Conservation (phyloP, 345 rosid species). For the Melastoma malabathricum region DNA sequence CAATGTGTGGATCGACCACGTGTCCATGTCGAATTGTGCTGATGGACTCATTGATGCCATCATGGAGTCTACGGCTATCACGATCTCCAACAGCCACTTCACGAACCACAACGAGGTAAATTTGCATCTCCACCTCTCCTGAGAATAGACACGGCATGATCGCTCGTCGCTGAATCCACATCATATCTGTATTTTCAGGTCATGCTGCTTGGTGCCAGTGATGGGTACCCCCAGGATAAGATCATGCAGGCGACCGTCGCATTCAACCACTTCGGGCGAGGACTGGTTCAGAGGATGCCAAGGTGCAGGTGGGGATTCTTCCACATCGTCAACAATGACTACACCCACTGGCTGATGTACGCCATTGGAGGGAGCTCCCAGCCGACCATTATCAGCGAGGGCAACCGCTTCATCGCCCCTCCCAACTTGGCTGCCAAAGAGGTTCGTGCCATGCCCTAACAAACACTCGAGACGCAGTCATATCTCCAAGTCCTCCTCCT, state of each 20-base stretch:
- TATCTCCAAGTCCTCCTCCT: too few relatives aligned
- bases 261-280: conserved; percentile 41
- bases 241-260: conserved; percentile 46
- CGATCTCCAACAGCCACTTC: conserved; percentile 32
- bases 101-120: conserved; percentile 20
- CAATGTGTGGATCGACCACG: conserved; percentile 28
- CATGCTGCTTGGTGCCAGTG: conserved; percentile 40
- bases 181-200: conserved; percentile 6
- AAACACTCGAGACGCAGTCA: too few relatives aligned
- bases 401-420: conserved; percentile 47
- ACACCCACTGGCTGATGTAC: conserved; percentile 48
- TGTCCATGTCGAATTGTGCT: conserved; percentile 21
- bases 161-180: too few relatives aligned
- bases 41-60: conserved; percentile 35
- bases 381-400: conserved; percentile 44
- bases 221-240: conserved; percentile 11
- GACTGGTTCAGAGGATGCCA: conserved; percentile 48
- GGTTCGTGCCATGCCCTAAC: conserved; percentile 14
- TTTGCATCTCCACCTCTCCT: not conserved
- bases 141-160: not conserved
- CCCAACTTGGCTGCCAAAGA: conserved; percentile 23
- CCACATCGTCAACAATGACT: conserved; percentile 55
- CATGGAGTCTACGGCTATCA: conserved; percentile 27
- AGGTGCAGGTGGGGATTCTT: conserved; percentile 32
- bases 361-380: conserved; percentile 42